Percentiles rank a stretch among this genome's conserved stretches.
Evolutionary conservation across 139 green algal species (phyloP).

Genomic region (Ostreobium quekettii): DNA sequence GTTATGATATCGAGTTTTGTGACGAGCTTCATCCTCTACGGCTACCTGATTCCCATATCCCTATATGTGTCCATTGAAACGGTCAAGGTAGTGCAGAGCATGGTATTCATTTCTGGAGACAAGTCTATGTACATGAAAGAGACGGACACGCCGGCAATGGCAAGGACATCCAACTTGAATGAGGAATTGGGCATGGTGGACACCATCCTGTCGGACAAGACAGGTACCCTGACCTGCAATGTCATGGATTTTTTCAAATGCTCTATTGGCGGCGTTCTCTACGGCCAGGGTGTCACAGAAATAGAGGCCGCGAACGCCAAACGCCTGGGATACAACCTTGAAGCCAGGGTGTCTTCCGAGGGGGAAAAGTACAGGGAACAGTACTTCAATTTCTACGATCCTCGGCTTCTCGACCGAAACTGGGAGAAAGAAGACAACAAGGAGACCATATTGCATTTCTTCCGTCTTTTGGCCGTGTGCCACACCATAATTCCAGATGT

Average conservation of each 20-base stretch:
- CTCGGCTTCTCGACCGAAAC: constrained; percentile 51
- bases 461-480: constrained; percentile 65
- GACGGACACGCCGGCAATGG: constrained; percentile 57
- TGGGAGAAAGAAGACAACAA: constrained; percentile 45
- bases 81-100: constrained; percentile 80
- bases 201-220: constrained; percentile 82
- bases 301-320: constrained; percentile 58
- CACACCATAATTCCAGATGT: constrained; percentile 68
- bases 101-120: constrained; percentile 76
- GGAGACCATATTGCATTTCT: constrained; percentile 44
- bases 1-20: constrained; percentile 55
- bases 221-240: constrained; percentile 82
- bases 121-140: constrained; percentile 64
- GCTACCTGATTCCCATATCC: constrained; percentile 96
- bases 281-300: constrained; percentile 80
- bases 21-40: constrained; percentile 67
- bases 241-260: constrained; percentile 94
- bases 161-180: constrained; percentile 91
- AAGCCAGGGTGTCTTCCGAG: constrained; percentile 9
- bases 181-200: constrained; percentile 92
- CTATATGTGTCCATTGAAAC: constrained; percentile 97
- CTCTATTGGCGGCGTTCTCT: constrained; percentile 72
- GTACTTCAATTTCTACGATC: constrained; percentile 79
- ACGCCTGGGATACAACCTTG: constrained; percentile 17
- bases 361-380: constrained; percentile 26